Evolutionary conservation across 257 asterid species (phyloP).

Genomic region (Jacaranda copaia): DNA sequence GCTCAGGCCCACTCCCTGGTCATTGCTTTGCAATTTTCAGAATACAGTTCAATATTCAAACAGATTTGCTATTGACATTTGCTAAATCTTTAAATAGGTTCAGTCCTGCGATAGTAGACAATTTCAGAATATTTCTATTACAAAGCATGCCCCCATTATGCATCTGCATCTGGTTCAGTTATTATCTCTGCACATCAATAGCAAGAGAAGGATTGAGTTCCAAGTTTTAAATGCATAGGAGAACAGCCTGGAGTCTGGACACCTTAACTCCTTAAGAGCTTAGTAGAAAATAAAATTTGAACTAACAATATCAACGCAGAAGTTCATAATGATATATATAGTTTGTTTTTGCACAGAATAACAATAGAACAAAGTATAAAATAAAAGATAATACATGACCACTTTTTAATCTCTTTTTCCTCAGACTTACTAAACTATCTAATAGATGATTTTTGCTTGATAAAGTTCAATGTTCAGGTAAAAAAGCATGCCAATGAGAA

Average conservation of each 20-base stretch:
- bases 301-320: background rate
- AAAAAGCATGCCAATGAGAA: background rate
- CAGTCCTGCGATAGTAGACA: background rate
- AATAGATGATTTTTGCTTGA: background rate
- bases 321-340: background rate
- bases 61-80: background rate
- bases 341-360: background rate
- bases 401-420: background rate
- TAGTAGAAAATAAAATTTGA: background rate
- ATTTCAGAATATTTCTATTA: constrained; percentile 5
- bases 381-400: background rate
- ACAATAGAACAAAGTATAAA: background rate
- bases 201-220: background rate
- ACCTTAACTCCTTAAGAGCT: constrained; percentile 11
- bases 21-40: background rate
- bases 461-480: background rate
- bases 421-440: background rate
- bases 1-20: background rate
- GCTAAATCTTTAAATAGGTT: background rate
- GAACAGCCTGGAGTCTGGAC: background rate
- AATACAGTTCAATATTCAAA: background rate
- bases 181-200: background rate
- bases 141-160: background rate
- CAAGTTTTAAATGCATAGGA: background rate
- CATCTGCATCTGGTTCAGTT: constrained; percentile 10